Base-by-base conservation (phyloP, 352 stramenopile genomes). In the Globisporangium nunn region DNA sequence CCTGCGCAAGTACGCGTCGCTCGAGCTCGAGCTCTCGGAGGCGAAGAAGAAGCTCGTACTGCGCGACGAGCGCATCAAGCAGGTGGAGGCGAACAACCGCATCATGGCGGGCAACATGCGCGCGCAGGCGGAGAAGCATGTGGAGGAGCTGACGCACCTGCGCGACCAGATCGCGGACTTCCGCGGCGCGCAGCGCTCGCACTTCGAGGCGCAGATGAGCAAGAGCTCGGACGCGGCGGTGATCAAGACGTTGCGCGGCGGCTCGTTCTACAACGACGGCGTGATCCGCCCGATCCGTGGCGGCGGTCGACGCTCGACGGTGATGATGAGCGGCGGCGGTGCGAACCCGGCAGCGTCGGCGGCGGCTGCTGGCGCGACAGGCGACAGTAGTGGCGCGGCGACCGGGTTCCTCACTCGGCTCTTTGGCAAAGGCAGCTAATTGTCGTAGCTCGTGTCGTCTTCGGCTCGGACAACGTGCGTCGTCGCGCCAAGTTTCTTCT, bases 81-180 rank as follows among this genome's bases (percentile, higher is more conserved):
- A 92, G 40, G 80, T 96, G n/a, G 88, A 96, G 41, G 72, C 65
- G 10, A 94, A 95, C 68, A 90, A 93, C 54, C 78, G 82, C 48
- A 83, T 89, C 59, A 90, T 95, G 79, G 82, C 85, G 2, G 79
- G 74, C 44, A 96, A 95, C 65, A 93, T 96, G 83, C 84, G 85
- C 37, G 72, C 82, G 11, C 85, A 96, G 62, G 84, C 85, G 0
- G 87, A 96, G 61, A 91, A 93, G 53, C 86, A 96, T 56, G 78
- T 93, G 15, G 78, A 93, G 43, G 87, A 96, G 61, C 72, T 96
- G 29, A 93, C 80, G 30, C 78, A 89, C 54, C 63, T 96, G 41
- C 82, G 85, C 15, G 84, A 92, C 61, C 79, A 93, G 63, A 91
- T 93, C 53, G 74, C 84, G 6, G 81, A 93, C 62, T 91, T 92